Evolutionary conservation across 192 early-diverging fungal species (phyloP), one percentile per base, ranked within the genome.

Genomic region (Coemansia sp.): DNA sequence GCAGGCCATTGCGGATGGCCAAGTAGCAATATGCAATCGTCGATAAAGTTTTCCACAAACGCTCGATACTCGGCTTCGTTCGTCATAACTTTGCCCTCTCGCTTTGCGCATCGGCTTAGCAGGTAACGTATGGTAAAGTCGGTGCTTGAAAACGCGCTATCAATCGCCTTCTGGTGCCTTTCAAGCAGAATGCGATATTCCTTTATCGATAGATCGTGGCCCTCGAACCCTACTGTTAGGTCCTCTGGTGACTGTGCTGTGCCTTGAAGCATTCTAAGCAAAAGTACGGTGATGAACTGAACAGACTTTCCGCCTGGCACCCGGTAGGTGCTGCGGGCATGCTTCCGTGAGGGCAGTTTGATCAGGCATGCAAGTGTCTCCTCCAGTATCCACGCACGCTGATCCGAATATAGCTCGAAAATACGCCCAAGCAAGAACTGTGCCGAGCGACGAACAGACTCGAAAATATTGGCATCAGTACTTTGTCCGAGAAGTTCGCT

Each of bases 1-100:
- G 83, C 89, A 1, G 95, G 95, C 95, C 95, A 97, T 40, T 95
- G 93, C 3, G 94, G 94, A 16, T 90, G 88, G 20, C 88, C 86
- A 37, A 94, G 72, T 2, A 94, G 85, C 4, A 70, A 65, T 30
- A 94, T 63, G 0, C 90, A 71, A 75, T 97, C 93, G 15, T 86
- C 75, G 28, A 95, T 66, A 40, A 95, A 74, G 33, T 79, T 74
- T 30, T 95, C 92, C 16, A 97, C 63, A 12, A 93, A 70, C 0
- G 68, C 66, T 25, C 87, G 79, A 68, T 95, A 96, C 39, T 94
- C 94, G 1, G 81, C 78, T 23, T 91, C 92, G 34, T 82, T 86
- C 20, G 74, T 70, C 16, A 65, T 46, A 12, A 61, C 59, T 33
- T 73, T 77, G 34, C 61, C 79, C 56, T 85, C 85, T 46, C 67